Percentiles rank a stretch among this genome's conserved stretches.
phyloP scores from a whole-genome alignment of 768 basidiomycete genomes.

The Termitomyces sp. region DNA sequence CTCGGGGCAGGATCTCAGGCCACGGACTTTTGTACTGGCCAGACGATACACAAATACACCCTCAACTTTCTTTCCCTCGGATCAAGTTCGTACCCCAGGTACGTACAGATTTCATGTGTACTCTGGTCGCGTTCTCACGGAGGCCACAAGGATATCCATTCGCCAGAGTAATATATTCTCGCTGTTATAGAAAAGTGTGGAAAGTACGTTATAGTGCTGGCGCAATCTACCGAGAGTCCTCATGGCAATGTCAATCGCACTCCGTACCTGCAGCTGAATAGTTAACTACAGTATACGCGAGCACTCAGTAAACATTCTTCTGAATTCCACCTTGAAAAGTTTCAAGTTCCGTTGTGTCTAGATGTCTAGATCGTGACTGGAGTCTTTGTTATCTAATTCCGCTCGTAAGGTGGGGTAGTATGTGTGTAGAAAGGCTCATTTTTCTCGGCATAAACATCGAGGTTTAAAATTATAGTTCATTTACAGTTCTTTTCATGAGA shows the following conservation, averaged over 20 bases:
- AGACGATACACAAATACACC: not conserved
- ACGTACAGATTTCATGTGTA: not conserved
- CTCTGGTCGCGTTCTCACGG: not conserved
- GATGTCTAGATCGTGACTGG: too few species aligned
- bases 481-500: constrained; percentile 30
- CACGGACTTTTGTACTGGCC: not conserved
- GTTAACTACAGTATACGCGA: not conserved
- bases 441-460: constrained; percentile 12
- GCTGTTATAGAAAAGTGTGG: not conserved
- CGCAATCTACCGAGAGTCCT: constrained; percentile 4
- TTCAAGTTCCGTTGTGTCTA: not conserved
- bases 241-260: not conserved
- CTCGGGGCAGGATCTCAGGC: constrained; percentile 4
- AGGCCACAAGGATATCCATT: not conserved
- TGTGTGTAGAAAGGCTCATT: not conserved
- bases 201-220: not conserved
- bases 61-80: not conserved
- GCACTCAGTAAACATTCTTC: not conserved
- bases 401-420: not conserved
- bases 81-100: not conserved
- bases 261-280: too few species aligned
- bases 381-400: not conserved
- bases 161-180: not conserved
- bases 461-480: constrained; percentile 27
- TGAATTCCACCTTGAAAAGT: not conserved